phyloP scores from a whole-genome alignment of 495 filamentous ascomycete genomes.

The Neurospora discreta region DNA sequence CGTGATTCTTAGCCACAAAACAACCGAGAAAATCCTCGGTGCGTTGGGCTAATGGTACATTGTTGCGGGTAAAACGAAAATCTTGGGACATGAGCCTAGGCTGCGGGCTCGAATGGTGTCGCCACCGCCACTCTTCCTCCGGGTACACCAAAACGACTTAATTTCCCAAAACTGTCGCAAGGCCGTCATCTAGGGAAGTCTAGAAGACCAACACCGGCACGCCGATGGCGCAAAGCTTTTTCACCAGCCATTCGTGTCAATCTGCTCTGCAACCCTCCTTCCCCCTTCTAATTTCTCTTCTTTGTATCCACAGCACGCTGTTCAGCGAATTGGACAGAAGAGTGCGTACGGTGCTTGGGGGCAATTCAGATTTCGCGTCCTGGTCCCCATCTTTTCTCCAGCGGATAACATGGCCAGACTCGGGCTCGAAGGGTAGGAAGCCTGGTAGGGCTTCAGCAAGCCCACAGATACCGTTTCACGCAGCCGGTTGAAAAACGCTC shows the following conservation, averaged over 20 bases:
- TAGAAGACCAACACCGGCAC: background rate
- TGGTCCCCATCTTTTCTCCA: background rate
- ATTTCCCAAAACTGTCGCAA: background rate
- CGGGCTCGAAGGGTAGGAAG: background rate
- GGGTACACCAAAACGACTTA: background rate
- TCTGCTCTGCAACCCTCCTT: background rate
- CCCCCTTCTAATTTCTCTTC: background rate
- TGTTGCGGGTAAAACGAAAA: background rate
- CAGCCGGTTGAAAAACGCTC: background rate
- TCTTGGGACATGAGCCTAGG: background rate
- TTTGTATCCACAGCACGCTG: background rate
- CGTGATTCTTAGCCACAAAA: background rate
- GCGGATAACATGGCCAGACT: background rate
- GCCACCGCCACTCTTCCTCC: background rate
- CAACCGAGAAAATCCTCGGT: background rate
- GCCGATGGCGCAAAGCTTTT: background rate
- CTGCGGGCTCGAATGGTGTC: background rate
- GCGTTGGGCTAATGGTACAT: background rate
- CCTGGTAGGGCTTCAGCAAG: background rate
- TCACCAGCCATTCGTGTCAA: background rate
- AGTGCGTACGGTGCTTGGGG: background rate
- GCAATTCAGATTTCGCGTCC: background rate
- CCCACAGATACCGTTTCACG: background rate
- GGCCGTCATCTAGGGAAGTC: background rate
- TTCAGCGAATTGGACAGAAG: background rate